Conservation (phyloP, 75 land plant genomes). For the Ceratopteris richardii region DNA sequence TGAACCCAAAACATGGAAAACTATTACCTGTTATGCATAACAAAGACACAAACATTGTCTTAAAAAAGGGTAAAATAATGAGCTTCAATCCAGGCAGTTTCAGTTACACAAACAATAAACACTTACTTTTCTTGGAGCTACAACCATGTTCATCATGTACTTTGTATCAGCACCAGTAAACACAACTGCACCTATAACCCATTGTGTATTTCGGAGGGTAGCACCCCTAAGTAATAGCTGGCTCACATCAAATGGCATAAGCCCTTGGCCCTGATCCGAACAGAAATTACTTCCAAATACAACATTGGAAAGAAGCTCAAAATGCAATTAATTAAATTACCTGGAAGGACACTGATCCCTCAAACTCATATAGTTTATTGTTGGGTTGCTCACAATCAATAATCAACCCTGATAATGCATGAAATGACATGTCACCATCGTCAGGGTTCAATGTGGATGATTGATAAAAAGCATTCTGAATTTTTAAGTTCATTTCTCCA, state of each 20-base stretch:
- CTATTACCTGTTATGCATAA: too few species aligned
- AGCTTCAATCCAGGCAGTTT: too few species aligned
- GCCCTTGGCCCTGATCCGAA: constrained; percentile 18
- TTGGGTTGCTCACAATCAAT: constrained; percentile 37
- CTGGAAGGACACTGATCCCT: constrained; percentile 36
- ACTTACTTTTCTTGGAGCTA: constrained; percentile 19
- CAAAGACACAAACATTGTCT: too few species aligned
- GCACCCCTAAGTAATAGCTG: constrained; percentile 29
- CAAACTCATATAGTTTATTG: constrained; percentile 27
- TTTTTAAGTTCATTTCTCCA: constrained; percentile 30
- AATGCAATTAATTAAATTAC: constrained; percentile 6
- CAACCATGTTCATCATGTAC: constrained; percentile 24
- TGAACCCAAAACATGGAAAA: too few species aligned
- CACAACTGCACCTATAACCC: constrained; percentile 31
- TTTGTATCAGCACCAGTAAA: constrained; percentile 37
- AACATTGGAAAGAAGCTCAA: not conserved
- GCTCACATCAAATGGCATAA: constrained; percentile 22
- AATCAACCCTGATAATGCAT: constrained; percentile 24
- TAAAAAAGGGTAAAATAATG: too few species aligned
- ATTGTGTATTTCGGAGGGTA: constrained; percentile 27
- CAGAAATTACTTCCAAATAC: not conserved
- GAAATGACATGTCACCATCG: constrained; percentile 26
- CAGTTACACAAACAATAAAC: too few species aligned
- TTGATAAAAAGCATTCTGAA: constrained; percentile 25
- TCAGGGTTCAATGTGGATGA: constrained; percentile 12